Evolutionary conservation across 352 stramenopile genomes (phyloP).

Genomic region (Pythium periplocum): DNA sequence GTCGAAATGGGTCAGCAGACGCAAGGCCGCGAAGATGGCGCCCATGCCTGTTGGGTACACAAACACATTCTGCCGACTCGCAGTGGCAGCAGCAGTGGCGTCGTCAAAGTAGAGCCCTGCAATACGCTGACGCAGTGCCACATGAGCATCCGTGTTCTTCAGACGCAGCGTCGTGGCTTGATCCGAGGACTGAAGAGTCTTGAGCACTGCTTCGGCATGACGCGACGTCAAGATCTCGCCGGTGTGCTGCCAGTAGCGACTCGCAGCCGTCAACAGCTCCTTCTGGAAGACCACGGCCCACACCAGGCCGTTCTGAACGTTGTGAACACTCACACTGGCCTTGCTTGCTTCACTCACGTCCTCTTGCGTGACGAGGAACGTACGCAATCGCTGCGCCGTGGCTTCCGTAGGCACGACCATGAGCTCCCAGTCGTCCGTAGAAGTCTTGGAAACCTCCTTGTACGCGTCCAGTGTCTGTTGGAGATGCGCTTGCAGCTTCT

Average conservation of each 20-base stretch:
- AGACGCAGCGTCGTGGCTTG: slow-evolving; percentile 8
- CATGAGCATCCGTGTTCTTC: slow-evolving; percentile 24
- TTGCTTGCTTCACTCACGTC: slow-evolving; percentile 5
- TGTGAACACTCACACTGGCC: slow-evolving; percentile 24
- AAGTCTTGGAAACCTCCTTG: slow-evolving; percentile 17
- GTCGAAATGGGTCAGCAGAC: slow-evolving; percentile 49
- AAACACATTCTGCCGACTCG: slow-evolving; percentile 36
- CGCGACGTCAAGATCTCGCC: slow-evolving; percentile 90
- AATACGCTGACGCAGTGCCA: slow-evolving; percentile 41
- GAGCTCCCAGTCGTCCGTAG: slow-evolving; percentile 26
- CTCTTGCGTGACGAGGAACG: slow-evolving; percentile 51
- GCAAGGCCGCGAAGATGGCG: slow-evolving; percentile 80
- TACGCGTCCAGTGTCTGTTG: slow-evolving; percentile 19
- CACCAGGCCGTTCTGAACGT: slow-evolving; percentile 38
- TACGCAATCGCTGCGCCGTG: slow-evolving; percentile 49
- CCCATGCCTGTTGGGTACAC: slow-evolving; percentile 88
- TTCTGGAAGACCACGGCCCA: slow-evolving; percentile 76
- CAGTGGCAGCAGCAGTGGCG: slow-evolving; percentile 1
- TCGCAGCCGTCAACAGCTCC: slow-evolving; percentile 39
- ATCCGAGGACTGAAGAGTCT: slow-evolving; percentile 27
- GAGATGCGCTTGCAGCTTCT: slow-evolving; percentile 46
- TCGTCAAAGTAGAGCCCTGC: slow-evolving; percentile 42
- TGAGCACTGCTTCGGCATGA: slow-evolving; percentile 60
- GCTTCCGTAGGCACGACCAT: slow-evolving; percentile 49
- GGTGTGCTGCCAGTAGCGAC: slow-evolving; percentile 92